A percentile compares a stretch with the other conserved stretches of the same genome.
Evolutionary conservation across 129 eudicot genomes (phyloP).

Genomic region (Pseudognaphalium luteoalbum): DNA sequence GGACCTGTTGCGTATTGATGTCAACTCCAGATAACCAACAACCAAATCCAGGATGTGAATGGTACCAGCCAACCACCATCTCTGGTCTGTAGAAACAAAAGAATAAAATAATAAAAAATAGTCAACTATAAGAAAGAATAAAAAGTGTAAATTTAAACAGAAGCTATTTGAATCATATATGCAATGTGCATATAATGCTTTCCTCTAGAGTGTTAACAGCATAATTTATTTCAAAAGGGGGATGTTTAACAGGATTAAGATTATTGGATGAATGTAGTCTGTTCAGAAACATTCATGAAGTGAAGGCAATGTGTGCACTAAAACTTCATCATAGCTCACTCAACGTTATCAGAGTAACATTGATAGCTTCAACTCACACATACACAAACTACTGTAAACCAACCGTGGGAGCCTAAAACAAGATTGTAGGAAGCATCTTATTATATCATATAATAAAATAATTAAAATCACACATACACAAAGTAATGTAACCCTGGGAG

Average conservation of each 20-base stretch:
- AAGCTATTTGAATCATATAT: background rate
- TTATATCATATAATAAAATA: background rate
- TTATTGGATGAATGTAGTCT: background rate
- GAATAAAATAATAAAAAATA: too few species aligned
- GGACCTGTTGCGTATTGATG: constrained; percentile 94
- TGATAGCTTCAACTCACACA: too few species aligned
- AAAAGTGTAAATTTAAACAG: background rate
- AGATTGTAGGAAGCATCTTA: background rate
- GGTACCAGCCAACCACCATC: constrained; percentile 99
- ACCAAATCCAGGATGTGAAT: constrained; percentile 98
- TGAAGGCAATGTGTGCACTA: background rate
- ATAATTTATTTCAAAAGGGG: too few species aligned
- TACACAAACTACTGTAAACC: background rate
- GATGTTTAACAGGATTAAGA: background rate
- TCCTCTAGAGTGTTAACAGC: background rate
- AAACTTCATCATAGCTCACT: too few species aligned
- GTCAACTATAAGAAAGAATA: background rate
- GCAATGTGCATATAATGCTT: background rate
- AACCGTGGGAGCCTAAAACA: background rate
- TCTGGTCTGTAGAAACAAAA: constrained; percentile 61
- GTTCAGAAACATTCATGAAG: constrained; percentile 4
- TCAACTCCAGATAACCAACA: constrained; percentile 99
- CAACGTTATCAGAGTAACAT: too few species aligned
- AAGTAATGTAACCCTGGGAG: too few species aligned
- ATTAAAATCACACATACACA: too few species aligned